Evolutionary conservation across 139 green algal species (phyloP).

Genomic region (Chlamydomonas applanata): DNA sequence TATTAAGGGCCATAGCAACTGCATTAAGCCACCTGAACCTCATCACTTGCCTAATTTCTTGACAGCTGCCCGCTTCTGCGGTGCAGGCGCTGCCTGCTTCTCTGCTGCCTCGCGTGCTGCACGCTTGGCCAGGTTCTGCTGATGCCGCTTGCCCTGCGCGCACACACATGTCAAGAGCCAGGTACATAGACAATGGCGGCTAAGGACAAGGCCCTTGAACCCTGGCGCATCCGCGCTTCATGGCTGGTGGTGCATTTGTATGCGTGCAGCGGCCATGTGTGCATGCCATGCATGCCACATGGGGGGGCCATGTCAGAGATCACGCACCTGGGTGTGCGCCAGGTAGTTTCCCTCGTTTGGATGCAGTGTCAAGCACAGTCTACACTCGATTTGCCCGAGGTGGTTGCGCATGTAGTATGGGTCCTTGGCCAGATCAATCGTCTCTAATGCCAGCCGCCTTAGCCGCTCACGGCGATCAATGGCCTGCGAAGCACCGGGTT

Average conservation of each 20-base stretch:
- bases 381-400: constrained; percentile 96
- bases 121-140: constrained; percentile 98
- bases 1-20: no score
- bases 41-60: constrained; percentile 61
- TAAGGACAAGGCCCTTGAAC: no score
- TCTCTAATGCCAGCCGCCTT: constrained; percentile 94
- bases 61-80: constrained; percentile 57
- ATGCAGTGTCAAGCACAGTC: constrained; percentile 97
- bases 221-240: no score
- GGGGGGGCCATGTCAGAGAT: no score
- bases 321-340: constrained; percentile 90
- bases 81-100: constrained; percentile 67
- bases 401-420: constrained; percentile 99
- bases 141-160: constrained; percentile 90
- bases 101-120: constrained; percentile 92
- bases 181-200: no score
- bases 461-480: constrained; percentile 92
- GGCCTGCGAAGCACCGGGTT: constrained; percentile 54
- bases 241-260: not conserved
- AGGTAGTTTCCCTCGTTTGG: constrained; percentile 99
- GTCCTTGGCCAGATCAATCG: constrained; percentile 97
- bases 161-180: not conserved
- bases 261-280: not conserved
- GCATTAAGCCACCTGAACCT: not conserved
- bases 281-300: no score